These are phyloP conservation scores for Schoenoplectus triqueter DNA, from an alignment of 202 grass and related monocot genomes.

Conservation along the genomic window DNA sequence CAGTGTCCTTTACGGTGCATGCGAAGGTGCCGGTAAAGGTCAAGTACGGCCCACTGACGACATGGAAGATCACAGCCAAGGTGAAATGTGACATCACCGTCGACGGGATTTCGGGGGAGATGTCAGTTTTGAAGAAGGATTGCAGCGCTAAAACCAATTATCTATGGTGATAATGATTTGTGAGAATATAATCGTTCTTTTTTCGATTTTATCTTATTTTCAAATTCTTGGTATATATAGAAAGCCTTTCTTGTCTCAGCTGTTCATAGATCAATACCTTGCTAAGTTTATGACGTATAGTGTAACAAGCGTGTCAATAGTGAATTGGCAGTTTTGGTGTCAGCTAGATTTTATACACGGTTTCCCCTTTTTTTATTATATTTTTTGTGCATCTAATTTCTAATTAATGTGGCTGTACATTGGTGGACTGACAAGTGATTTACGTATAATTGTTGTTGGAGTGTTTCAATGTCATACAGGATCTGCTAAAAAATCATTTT, in stretches of 20 bases:
- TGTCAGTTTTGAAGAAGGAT: constrained; percentile 38
- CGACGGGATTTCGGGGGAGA: constrained; percentile 44
- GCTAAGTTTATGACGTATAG: constrained; percentile 16
- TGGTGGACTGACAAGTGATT: neutral
- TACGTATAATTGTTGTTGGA: neutral
- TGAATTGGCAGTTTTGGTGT: constrained; percentile 22
- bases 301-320: constrained; percentile 15
- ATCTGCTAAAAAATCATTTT: too few relatives aligned
- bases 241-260: constrained; percentile 1
- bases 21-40: constrained; percentile 49
- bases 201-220: neutral
- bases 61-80: constrained; percentile 72
- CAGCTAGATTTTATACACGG: neutral
- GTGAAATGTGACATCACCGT: constrained; percentile 59
- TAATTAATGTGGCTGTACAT: neutral
- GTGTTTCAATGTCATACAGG: too few relatives aligned
- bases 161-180: constrained; percentile 57
- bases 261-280: constrained; percentile 16
- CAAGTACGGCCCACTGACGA: constrained; percentile 50
- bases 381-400: neutral
- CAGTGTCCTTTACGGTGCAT: constrained; percentile 54
- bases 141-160: constrained; percentile 54
- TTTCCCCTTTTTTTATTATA: neutral
- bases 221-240: neutral
- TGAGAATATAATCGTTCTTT: neutral